A percentile compares a stretch with the other conserved stretches of the same genome.
Conservation (phyloP, 2,329 filamentous ascomycete genomes). For the Phyllosticta paracitricarpa region DNA sequence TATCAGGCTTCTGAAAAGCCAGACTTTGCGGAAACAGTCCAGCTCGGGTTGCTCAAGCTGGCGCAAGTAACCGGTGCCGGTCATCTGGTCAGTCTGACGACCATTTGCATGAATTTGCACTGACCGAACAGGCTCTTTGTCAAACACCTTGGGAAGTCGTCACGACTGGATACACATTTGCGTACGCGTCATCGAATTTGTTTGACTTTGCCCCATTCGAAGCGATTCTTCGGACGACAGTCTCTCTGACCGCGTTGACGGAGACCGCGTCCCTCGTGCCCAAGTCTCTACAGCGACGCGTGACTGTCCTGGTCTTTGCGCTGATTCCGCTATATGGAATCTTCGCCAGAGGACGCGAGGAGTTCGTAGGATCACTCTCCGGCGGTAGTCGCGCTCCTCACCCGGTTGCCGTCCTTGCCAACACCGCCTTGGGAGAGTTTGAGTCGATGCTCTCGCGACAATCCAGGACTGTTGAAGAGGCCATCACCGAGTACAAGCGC, state of each 20-base stretch:
- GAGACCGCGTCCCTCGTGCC: background rate
- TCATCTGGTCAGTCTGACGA: background rate
- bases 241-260: background rate
- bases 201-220: background rate
- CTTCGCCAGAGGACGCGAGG: background rate
- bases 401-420: slow-evolving; percentile 15
- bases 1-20: background rate
- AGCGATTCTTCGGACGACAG: background rate
- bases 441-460: slow-evolving; percentile 25
- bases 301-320: background rate
- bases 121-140: background rate
- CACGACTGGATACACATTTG: background rate
- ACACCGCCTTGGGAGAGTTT: slow-evolving; percentile 23
- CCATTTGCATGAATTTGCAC: background rate
- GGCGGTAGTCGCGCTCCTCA: background rate
- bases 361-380: background rate
- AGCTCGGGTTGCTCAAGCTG: background rate
- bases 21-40: background rate
- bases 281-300: background rate
- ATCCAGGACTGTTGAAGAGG: slow-evolving; percentile 28
- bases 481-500: slow-evolving; percentile 33
- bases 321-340: background rate
- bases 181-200: background rate
- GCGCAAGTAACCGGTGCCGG: background rate
- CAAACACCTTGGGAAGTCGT: background rate